Evolutionary conservation across 495 filamentous ascomycete genomes (phyloP), one percentile per base, ranked within the genome.

Genomic region (Aspergillus coremiiformis): DNA sequence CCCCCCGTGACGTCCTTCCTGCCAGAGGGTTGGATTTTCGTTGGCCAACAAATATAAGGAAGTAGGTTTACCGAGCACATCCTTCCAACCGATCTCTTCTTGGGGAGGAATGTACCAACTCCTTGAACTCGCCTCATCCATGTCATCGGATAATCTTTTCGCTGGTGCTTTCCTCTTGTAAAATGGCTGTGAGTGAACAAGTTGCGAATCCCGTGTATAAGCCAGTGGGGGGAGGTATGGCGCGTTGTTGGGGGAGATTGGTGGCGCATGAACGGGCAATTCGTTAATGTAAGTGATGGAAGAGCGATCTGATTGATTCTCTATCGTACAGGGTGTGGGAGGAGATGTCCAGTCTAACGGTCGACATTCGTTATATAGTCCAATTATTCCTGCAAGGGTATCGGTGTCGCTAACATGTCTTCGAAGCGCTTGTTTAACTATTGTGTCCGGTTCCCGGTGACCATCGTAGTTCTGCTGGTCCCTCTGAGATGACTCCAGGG

Each of bases 231-330:
- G 4, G 24, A 27, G 8, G 4, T 8, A 27, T 27, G 24, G 4
- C 24, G 24, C 8, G 24, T 27, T 27, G 4, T 27, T 27, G 4
- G 24, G 4, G 24, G 24, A 27, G 24, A 8, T 27, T 4, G 24
- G 4, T 72, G 37, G n/a, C 24, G 48, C 1, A 47, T 66, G 60
- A 53, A 64, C 9, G 10, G 50, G 19, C 24, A 54, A 58, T 58
- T 63, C 3, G 57, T 35, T 12, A 1, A 1, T n/a, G 14, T 35
- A 35, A n/a, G 32, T 35, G 32, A 3, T 12, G 10, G 32, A 35
- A n/a, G 12, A 35, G 32, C 14, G 12, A 35, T 14, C 12, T n/a
- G 32, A n/a, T 14, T 35, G 32, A 35, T 4, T 3, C 7, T n/a
- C 32, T 14, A 14, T 35, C 32, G 9, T 5, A 3, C 32, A 14